These are phyloP conservation scores for Fraxinus latifolia DNA, from an alignment of 305 asterid genomes.

Conservation along the genomic window DNA sequence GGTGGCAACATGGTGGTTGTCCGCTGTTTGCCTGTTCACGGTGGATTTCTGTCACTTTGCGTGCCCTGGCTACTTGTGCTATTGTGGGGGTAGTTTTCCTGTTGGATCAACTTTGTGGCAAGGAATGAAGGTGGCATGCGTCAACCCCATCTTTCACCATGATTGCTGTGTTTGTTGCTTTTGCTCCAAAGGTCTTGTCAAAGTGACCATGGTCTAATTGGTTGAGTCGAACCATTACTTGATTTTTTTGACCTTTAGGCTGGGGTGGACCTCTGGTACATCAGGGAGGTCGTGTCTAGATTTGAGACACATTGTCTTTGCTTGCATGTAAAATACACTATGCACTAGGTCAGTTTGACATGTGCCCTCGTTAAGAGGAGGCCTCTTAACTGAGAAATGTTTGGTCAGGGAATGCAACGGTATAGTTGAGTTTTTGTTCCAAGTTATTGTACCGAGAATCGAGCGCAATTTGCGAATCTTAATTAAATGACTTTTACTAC, in stretches of 20 bases:
- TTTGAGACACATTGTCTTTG: not conserved
- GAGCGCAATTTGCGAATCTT: not conserved
- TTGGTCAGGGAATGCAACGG: no score
- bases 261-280: not conserved
- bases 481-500: not conserved
- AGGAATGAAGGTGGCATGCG: not conserved
- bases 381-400: not conserved
- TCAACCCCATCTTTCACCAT: not conserved
- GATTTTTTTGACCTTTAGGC: not conserved
- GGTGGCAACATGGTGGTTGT: no score
- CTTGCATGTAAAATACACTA: not conserved
- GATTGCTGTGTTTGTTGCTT: not conserved
- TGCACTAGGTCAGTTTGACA: not conserved
- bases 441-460: not conserved
- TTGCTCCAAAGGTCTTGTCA: not conserved
- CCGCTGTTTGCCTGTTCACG: no score
- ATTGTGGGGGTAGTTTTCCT: no score
- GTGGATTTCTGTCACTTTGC: no score
- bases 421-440: not conserved
- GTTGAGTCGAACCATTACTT: not conserved
- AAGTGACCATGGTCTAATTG: not conserved
- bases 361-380: not conserved
- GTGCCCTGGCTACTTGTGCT: no score
- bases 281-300: not conserved
- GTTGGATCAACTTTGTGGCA: not conserved